phyloP scores from a whole-genome alignment of 164 flowering plant species.

The Magnolia officinalis region DNA sequence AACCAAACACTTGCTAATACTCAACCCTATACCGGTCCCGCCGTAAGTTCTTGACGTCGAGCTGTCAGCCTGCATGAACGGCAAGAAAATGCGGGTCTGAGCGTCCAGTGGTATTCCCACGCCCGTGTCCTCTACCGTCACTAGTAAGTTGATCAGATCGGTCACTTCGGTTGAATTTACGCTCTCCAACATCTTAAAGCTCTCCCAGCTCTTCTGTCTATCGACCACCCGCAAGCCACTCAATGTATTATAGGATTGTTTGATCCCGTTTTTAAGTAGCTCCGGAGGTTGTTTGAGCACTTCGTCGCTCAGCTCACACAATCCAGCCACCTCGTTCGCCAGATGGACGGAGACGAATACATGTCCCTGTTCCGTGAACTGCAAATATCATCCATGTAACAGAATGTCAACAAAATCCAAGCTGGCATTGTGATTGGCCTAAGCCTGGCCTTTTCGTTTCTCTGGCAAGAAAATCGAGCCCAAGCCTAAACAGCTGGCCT shows the following conservation, averaged over 20 bases:
- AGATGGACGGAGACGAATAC: conserved; percentile 80
- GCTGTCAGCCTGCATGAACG: conserved; percentile 96
- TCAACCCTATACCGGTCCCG: conserved; percentile 95
- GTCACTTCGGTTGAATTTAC: conserved; percentile 24
- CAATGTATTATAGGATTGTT: conserved; percentile 41
- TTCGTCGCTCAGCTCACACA: conserved; percentile 30
- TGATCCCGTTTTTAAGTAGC: conserved; percentile 22
- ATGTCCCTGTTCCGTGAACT: conserved; percentile 39
- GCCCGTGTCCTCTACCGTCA: conserved; percentile 96
- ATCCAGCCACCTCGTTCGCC: conserved; percentile 50
- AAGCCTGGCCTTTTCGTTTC: no score
- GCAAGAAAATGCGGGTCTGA: conserved; percentile 75
- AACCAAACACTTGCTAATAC: conserved; percentile 83
- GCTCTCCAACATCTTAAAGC: conserved; percentile 36
- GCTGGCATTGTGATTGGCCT: not conserved
- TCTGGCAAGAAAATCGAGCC: no score
- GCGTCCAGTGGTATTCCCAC: conserved; percentile 74
- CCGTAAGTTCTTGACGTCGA: conserved; percentile 90
- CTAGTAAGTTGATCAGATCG: conserved; percentile 47
- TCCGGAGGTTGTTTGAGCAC: conserved; percentile 40
- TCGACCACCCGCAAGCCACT: conserved; percentile 82
- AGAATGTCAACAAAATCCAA: conserved; percentile 1
- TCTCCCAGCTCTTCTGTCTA: conserved; percentile 77
- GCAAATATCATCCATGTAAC: conserved; percentile 7
- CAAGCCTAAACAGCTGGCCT: no score